These are phyloP conservation scores for Trichocladium uniseriatum DNA, from an alignment of 495 filamentous ascomycete genomes.

Conservation along the genomic window DNA sequence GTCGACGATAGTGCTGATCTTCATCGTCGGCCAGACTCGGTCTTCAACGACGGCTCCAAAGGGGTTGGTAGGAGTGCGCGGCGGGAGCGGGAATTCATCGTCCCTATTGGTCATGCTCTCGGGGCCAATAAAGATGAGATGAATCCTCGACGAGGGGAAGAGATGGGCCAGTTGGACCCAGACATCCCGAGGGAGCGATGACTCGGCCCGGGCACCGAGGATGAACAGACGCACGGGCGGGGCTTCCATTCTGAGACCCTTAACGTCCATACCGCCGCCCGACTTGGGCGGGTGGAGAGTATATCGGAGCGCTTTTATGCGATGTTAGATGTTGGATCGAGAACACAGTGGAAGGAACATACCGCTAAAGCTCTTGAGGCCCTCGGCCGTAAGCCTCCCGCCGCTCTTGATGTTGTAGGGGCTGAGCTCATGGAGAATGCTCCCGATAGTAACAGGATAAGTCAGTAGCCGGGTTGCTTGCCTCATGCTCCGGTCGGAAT, in stretches of 20 bases:
- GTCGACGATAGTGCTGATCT: conserved; percentile 93
- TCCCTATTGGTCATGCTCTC: conserved; percentile 90
- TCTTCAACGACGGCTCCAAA: conserved; percentile 91
- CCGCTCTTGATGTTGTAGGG: conserved; percentile 71
- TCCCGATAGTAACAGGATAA: conserved; percentile 85
- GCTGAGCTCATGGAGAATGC: conserved; percentile 85
- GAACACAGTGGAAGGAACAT: conserved; percentile 27
- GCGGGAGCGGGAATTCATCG: conserved; percentile 79
- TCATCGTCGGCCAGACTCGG: conserved; percentile 71
- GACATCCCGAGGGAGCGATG: conserved; percentile 83
- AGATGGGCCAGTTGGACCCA: conserved; percentile 89
- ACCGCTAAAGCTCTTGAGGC: conserved; percentile 88
- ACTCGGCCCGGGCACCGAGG: conserved; percentile 90
- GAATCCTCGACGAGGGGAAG: conserved; percentile 72
- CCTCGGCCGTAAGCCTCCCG: conserved; percentile 72
- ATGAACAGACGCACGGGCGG: conserved; percentile 89
- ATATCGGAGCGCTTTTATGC: conserved; percentile 84
- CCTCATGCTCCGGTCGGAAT: conserved; percentile 74
- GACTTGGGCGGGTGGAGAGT: conserved; percentile 77
- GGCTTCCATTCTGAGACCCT: conserved; percentile 69
- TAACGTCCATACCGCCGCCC: conserved; percentile 64
- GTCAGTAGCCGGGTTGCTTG: conserved; percentile 89
- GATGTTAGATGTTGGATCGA: background rate
- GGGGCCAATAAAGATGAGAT: conserved; percentile 90
- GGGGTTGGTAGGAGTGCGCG: conserved; percentile 72